Conservation (phyloP, 208 protist species). For the Crithidia mellificae region DNA sequence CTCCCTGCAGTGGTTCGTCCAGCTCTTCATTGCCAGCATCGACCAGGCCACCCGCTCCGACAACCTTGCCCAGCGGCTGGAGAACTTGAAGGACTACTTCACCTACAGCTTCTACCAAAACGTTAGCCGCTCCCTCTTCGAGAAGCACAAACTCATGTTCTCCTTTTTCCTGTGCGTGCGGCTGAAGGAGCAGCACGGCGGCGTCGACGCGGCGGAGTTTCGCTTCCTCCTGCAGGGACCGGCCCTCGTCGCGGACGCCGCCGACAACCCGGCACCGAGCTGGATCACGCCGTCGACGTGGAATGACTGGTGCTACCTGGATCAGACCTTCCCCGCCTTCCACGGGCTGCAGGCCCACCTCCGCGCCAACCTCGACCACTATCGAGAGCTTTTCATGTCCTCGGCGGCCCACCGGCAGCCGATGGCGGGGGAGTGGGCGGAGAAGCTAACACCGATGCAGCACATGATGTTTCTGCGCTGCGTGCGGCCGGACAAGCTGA, state of each 20-base stretch:
- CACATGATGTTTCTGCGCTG: slow-evolving; percentile 95
- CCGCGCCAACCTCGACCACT: slow-evolving; percentile 64
- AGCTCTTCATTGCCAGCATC: slow-evolving; percentile 94
- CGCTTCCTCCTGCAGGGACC: slow-evolving; percentile 93
- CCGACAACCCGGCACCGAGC: slow-evolving; percentile 78
- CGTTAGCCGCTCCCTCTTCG: slow-evolving; percentile 95
- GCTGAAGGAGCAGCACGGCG: slow-evolving; percentile 74
- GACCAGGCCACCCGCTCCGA: slow-evolving; percentile 83
- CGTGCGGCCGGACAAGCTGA: slow-evolving; percentile 97
- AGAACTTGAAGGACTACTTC: slow-evolving; percentile 93
- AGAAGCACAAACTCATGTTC: slow-evolving; percentile 96
- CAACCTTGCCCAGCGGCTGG: slow-evolving; percentile 80
- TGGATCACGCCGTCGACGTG: slow-evolving; percentile 96
- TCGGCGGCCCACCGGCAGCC: slow-evolving; percentile 80
- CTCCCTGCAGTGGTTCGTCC: slow-evolving; percentile 97
- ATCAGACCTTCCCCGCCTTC: slow-evolving; percentile 85
- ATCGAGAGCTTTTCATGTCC: slow-evolving; percentile 93
- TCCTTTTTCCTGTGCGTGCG: slow-evolving; percentile 94
- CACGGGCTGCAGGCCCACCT: slow-evolving; percentile 84
- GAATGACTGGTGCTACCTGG: slow-evolving; percentile 91
- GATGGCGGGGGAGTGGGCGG: slow-evolving; percentile 77
- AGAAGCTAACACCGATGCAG: slow-evolving; percentile 92
- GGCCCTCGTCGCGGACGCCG: slow-evolving; percentile 69
- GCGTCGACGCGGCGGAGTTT: slow-evolving; percentile 83
- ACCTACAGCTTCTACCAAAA: slow-evolving; percentile 97